Base-by-base conservation (phyloP, 2,329 filamentous ascomycete species). In the Dothideomycetidae sp. region DNA sequence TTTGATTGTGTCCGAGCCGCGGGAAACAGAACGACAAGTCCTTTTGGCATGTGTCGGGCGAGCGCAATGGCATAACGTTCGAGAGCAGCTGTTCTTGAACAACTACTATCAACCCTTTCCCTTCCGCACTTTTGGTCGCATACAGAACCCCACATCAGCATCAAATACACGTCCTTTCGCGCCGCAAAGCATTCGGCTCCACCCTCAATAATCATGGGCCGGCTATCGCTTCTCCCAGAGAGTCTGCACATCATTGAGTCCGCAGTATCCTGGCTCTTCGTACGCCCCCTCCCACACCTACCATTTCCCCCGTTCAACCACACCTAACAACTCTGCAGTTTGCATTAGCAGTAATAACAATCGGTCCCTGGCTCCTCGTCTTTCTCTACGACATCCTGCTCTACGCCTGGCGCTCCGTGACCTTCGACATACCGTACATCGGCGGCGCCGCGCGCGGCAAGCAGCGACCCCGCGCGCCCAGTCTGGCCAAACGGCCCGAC, bases 171-270 rank as follows among this genome's bases (percentile, higher is more conserved):
- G n/a, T n/a, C n/a, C n/a, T n/a, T n/a, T n/a, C n/a, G n/a, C n/a
- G n/a, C n/a, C n/a, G n/a, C n/a, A n/a, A n/a, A n/a, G n/a, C n/a
- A n/a, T n/a, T n/a, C n/a, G n/a, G n/a, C n/a, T n/a, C n/a, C n/a
- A n/a, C n/a, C n/a, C n/a, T n/a, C n/a, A n/a, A n/a, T n/a, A n/a
- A n/a, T n/a, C 21, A 80, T 80, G 76, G 68, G 69, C 31, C 68
- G 71, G 63, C 73, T 75, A 45, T 79, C 75, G 2, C 68, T 81
- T 41, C 66, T 81, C 21, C 76, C 76, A 1, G 60, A 66, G 12
- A 61, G 67, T 40, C 61, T 78, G 37, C 66, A 61, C 29, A 60
- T 62, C 28, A 53, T 78, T 36, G 76, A 81, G 53, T 68, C 64
- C 36, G 79, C 73, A 73, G 60, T 73, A 40, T 68, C 68, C 31